A percentile compares a stretch with the other conserved stretches of the same genome.
These are phyloP conservation scores for Citrus maxima DNA, from an alignment of 345 rosid genomes.

Conservation along the genomic window DNA sequence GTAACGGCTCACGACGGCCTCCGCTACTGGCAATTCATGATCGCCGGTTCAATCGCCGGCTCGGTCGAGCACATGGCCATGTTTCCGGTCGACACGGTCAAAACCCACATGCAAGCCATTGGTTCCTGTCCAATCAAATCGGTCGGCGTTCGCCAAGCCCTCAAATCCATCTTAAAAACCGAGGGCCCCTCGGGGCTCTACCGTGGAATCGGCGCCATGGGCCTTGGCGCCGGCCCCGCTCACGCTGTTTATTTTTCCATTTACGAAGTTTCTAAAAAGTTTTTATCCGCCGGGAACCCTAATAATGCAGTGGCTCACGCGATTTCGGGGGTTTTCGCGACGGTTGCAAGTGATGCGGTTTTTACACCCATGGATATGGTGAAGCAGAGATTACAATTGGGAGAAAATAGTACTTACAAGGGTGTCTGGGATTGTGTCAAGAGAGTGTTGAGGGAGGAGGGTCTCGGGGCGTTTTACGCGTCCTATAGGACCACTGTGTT, in stretches of 20 bases:
- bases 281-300: conserved; percentile 61
- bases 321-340: conserved; percentile 81
- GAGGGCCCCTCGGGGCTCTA: conserved; percentile 75
- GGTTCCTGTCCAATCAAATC: conserved; percentile 89
- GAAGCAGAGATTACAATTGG: conserved; percentile 91
- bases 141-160: conserved; percentile 66
- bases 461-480: conserved; percentile 81
- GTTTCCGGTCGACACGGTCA: conserved; percentile 96
- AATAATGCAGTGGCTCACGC: conserved; percentile 83
- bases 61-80: conserved; percentile 94
- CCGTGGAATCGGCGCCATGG: conserved; percentile 97
- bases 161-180: conserved; percentile 64
- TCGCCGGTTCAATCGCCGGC: conserved; percentile 95
- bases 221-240: conserved; percentile 99
- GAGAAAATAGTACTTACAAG: conserved; percentile 44
- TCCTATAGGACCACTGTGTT: conserved; percentile 92
- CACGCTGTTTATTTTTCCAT: conserved; percentile 96
- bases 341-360: conserved; percentile 89
- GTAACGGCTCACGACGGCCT: conserved; percentile 56
- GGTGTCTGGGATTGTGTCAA: conserved; percentile 82
- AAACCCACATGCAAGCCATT: conserved; percentile 97
- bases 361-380: conserved; percentile 99
- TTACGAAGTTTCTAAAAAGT: conserved; percentile 75
- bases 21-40: conserved; percentile 89
- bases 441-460: conserved; percentile 77